Percentiles rank a stretch among this genome's conserved stretches.
Conservation (phyloP, 2,329 filamentous ascomycete species). For the Fusarium agapanthi region DNA sequence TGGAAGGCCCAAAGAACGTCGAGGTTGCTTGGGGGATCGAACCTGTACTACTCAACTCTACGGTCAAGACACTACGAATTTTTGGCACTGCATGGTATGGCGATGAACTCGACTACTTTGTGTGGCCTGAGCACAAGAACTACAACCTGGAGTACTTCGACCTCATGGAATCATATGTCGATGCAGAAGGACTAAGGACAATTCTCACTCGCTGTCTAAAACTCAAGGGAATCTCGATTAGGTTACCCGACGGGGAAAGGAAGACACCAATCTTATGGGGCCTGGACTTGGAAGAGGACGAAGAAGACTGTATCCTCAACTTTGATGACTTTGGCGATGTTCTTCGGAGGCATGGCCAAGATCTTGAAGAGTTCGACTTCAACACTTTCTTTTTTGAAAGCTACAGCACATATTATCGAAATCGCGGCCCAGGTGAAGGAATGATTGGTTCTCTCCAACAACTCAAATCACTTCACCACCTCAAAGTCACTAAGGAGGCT, state of each 20-base stretch:
- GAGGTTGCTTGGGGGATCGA: neutral
- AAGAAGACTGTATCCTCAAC: accelerated
- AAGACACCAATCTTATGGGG: too few relatives aligned
- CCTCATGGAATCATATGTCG: neutral
- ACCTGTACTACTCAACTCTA: neutral
- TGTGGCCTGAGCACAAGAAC: neutral
- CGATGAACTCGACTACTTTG: accelerated
- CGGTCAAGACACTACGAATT: neutral
- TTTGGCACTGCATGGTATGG: neutral
- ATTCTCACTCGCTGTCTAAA: slow-evolving; percentile 6
- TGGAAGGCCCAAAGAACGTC: accelerated
- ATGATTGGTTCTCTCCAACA: slow-evolving; percentile 1
- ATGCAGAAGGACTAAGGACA: neutral
- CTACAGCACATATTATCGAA: accelerated
- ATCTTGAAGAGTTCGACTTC: neutral
- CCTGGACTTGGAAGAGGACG: too few relatives aligned
- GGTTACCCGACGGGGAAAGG: neutral
- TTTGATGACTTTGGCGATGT: neutral
- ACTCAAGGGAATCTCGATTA: neutral
- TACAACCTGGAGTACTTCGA: neutral
- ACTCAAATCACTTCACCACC: neutral
- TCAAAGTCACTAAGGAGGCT: neutral
- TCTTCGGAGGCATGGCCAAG: neutral
- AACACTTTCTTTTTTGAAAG: neutral
- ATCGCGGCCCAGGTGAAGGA: neutral